These are phyloP conservation scores for Dipsacomyces acuminosporus DNA, from an alignment of 371 early-diverging fungal species.

Conservation along the genomic window DNA sequence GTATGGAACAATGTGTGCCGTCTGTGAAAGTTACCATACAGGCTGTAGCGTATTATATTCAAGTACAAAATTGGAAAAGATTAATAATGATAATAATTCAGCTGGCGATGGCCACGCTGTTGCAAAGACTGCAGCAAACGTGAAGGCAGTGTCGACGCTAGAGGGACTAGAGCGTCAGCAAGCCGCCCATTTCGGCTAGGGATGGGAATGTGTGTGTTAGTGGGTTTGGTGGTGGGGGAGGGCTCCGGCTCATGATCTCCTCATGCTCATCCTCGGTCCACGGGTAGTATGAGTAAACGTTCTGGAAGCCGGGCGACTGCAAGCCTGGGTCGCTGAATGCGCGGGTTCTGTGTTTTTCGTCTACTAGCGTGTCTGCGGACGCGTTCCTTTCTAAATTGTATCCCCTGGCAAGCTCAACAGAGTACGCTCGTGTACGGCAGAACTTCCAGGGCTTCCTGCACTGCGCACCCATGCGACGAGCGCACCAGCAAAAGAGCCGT, in stretches of 20 bases:
- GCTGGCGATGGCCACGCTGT: no score
- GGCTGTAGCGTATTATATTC: no score
- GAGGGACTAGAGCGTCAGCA: constrained; percentile 6
- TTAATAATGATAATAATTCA: no score
- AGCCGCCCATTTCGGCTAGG: constrained; percentile 43
- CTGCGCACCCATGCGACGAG: not conserved
- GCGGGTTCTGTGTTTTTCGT: constrained; percentile 24
- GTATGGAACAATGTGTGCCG: no score
- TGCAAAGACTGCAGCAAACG: no score
- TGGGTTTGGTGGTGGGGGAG: constrained; percentile 30
- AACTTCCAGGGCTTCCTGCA: constrained; percentile 9
- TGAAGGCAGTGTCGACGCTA: no score
- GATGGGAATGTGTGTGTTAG: constrained; percentile 40
- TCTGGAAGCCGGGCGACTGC: constrained; percentile 10
- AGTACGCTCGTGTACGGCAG: constrained; percentile 12
- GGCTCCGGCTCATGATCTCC: constrained; percentile 34
- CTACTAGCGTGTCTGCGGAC: constrained; percentile 34
- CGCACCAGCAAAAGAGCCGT: not conserved
- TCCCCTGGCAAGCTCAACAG: constrained; percentile 6
- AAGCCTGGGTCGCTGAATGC: constrained; percentile 26
- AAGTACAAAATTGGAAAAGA: no score
- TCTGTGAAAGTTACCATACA: no score
- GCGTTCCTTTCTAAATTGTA: constrained; percentile 1
- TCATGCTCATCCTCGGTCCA: constrained; percentile 40
- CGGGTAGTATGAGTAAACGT: constrained; percentile 40